Percentiles rank a stretch among this genome's conserved stretches.
Conservation (phyloP, 2,329 filamentous ascomycete species). For the Fusarium floridanum region DNA sequence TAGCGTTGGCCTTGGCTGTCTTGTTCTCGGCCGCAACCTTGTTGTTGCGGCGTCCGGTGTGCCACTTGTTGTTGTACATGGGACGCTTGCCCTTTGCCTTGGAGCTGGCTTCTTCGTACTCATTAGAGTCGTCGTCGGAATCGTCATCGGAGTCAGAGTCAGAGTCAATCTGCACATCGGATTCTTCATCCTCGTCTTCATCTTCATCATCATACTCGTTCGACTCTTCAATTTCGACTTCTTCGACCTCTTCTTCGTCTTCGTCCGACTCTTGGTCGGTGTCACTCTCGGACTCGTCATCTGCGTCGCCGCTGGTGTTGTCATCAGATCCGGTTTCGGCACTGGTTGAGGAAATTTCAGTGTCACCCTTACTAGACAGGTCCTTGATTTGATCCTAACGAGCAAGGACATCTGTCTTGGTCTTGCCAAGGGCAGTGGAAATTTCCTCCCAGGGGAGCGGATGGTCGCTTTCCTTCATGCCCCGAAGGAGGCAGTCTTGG, state of each 20-base stretch:
- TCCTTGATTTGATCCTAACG: conserved; percentile 52
- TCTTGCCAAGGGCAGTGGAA: conserved; percentile 41
- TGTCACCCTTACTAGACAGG: conserved; percentile 5
- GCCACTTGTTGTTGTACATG: conserved; percentile 32
- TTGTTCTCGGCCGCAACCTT: conserved; percentile 41
- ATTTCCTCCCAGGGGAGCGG: conserved; percentile 50
- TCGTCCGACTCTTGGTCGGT: background rate
- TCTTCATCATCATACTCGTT: background rate
- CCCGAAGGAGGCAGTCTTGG: conserved; percentile 51
- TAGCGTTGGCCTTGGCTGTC: conserved; percentile 24
- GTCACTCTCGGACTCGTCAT: conserved; percentile 17
- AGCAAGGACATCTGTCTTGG: conserved; percentile 47
- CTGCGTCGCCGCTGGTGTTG: background rate
- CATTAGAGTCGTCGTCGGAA: conserved; percentile 1
- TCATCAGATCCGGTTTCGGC: background rate
- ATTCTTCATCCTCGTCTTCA: background rate
- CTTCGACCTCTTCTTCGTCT: conserved; percentile 7
- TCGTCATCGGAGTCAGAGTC: background rate
- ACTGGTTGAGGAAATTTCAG: background rate
- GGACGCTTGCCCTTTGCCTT: conserved; percentile 16
- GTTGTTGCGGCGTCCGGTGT: conserved; percentile 36
- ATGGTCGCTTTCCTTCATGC: conserved; percentile 51
- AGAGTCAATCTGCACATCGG: too few species aligned
- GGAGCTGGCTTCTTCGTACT: background rate
- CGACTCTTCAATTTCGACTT: background rate